Evolutionary conservation across 2,329 filamentous ascomycete species (phyloP).

Genomic region (Beauveria sp.): DNA sequence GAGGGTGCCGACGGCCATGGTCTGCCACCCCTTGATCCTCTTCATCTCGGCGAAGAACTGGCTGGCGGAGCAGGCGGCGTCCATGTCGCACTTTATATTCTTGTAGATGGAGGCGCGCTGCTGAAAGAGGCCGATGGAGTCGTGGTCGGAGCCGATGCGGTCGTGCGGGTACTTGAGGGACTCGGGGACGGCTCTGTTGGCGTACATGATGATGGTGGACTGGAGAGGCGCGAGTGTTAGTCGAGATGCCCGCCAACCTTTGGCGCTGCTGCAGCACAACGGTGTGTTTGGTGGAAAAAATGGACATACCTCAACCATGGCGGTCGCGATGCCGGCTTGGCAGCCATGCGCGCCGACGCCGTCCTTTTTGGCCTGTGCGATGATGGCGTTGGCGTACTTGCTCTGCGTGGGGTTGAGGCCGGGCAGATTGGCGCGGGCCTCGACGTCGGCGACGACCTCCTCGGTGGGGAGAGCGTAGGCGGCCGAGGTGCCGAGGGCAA

Average conservation of each 20-base stretch:
- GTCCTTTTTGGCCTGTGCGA: conserved; percentile 14
- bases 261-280: not conserved
- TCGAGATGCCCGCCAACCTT: no score
- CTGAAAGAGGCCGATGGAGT: conserved; percentile 20
- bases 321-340: conserved; percentile 17
- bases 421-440: conserved; percentile 14
- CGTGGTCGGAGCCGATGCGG: conserved; percentile 17
- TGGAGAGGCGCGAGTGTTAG: not conserved
- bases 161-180: conserved; percentile 16
- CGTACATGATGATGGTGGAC: conserved; percentile 17
- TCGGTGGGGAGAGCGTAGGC: conserved; percentile 9
- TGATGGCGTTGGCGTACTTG: conserved; percentile 16
- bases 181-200: conserved; percentile 16
- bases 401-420: conserved; percentile 16
- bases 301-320: conserved; percentile 16
- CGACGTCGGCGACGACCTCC: conserved; percentile 1
- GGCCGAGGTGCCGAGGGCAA: conserved; percentile 9
- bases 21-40: conserved; percentile 16
- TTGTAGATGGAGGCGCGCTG: conserved; percentile 18
- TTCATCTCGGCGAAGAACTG: conserved; percentile 18
- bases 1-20: conserved; percentile 15
- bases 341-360: conserved; percentile 17
- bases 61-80: conserved; percentile 16
- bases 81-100: conserved; percentile 18
- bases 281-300: not conserved